Conservation (phyloP, 2,329 filamentous ascomycete genomes). For the Cladosporium sp. region DNA sequence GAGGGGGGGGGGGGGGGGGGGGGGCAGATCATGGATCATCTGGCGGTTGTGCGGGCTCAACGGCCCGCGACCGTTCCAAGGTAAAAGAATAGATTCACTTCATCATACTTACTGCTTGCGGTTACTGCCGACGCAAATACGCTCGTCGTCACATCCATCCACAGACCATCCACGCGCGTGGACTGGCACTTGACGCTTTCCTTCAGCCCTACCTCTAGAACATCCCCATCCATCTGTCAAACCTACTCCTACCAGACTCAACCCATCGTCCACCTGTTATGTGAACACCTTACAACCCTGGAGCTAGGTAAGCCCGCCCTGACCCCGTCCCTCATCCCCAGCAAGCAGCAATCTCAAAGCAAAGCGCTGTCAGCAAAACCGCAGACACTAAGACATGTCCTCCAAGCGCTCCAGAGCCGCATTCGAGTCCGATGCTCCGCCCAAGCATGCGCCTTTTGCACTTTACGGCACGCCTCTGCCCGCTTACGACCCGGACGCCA, state of each 20-base stretch:
- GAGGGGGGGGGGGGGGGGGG: neutral
- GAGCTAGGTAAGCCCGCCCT: constrained; percentile 18
- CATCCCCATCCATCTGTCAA: neutral
- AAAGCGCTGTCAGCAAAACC: constrained; percentile 27
- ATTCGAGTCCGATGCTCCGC: constrained; percentile 68
- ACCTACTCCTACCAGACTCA: neutral
- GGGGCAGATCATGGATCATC: neutral
- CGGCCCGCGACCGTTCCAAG: neutral
- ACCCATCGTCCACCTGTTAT: neutral
- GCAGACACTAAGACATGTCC: constrained; percentile 58
- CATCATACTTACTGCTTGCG: neutral
- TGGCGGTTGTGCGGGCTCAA: neutral
- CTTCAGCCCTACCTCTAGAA: constrained; percentile 1
- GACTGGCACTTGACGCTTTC: neutral
- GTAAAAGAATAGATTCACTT: neutral
- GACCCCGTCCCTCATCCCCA: constrained; percentile 8
- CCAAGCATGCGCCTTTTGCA: constrained; percentile 69
- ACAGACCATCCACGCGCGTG: neutral
- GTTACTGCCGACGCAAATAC: neutral
- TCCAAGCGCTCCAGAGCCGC: constrained; percentile 75
- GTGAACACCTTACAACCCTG: constrained; percentile 2
- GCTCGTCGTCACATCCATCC: constrained; percentile 4
- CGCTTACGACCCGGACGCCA: constrained; percentile 68
- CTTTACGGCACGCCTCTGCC: constrained; percentile 84
- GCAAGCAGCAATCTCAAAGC: constrained; percentile 29